These are phyloP conservation scores for Dryas octopetala DNA, from an alignment of 306 rosid genomes.

Conservation along the genomic window DNA sequence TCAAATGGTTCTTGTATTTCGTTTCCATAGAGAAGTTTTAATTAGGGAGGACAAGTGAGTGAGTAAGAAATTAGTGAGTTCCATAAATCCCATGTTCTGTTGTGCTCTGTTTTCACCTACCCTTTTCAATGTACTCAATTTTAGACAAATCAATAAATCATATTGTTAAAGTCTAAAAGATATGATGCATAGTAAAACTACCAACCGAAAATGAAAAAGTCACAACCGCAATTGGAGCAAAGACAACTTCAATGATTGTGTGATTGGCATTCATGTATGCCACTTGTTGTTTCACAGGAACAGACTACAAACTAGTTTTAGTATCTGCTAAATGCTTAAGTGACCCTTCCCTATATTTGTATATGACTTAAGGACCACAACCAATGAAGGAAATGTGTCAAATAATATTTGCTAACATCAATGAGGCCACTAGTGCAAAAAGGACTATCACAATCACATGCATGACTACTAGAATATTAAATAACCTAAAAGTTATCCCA, in stretches of 20 bases:
- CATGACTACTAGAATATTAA: too few relatives aligned
- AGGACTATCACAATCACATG: too few relatives aligned
- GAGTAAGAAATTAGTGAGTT: too few relatives aligned
- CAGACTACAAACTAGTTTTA: background rate
- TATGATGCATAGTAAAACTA: background rate
- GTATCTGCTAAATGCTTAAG: background rate
- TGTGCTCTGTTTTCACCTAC: background rate
- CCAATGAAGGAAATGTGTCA: too few relatives aligned
- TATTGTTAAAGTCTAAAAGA: background rate
- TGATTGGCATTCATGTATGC: conserved; percentile 4
- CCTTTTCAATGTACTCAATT: background rate
- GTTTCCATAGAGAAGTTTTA: too few relatives aligned
- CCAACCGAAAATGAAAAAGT: conserved; percentile 19
- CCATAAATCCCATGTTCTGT: background rate
- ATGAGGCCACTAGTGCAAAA: too few relatives aligned
- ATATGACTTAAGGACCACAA: too few relatives aligned
- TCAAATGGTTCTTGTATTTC: background rate
- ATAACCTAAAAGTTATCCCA: too few relatives aligned
- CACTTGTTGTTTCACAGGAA: background rate
- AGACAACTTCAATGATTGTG: background rate
- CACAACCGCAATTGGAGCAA: conserved; percentile 22
- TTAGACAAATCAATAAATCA: background rate
- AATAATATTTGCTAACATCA: too few relatives aligned
- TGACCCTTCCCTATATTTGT: too few relatives aligned
- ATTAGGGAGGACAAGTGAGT: too few relatives aligned